Evolutionary conservation across 2,329 filamentous ascomycete species (phyloP).

Genomic region (Fusarium piperis): DNA sequence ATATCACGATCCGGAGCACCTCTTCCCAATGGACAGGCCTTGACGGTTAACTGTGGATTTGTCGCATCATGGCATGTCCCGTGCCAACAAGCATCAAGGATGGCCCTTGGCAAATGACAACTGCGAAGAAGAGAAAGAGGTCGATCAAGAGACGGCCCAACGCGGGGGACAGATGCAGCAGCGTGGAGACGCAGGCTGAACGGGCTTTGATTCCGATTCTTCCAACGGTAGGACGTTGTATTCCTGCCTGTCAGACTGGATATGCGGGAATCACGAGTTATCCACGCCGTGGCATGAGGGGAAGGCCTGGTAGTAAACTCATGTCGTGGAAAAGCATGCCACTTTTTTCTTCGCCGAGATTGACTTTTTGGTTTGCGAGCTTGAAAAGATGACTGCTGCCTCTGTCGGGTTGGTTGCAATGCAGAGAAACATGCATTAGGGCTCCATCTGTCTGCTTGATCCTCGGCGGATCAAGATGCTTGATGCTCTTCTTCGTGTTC

Average conservation of each 20-base stretch:
- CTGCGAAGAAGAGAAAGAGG: not conserved
- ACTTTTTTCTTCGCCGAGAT: not conserved
- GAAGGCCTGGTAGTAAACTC: not conserved
- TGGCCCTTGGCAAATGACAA: not conserved
- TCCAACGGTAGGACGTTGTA: not conserved
- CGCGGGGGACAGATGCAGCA: not conserved
- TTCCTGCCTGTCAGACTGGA: not conserved
- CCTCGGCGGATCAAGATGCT: not conserved
- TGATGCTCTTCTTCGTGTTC: not conserved
- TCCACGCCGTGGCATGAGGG: not conserved
- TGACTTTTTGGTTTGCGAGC: not conserved
- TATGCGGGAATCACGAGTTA: slow-evolving; percentile 10
- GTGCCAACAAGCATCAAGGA: not conserved
- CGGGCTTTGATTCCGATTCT: not conserved
- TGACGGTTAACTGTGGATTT: not conserved
- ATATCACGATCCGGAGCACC: not conserved
- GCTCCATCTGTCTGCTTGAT: not conserved
- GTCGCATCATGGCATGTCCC: not conserved
- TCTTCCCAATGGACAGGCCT: not conserved
- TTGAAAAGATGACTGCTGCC: not conserved
- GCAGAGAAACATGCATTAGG: slow-evolving; percentile 3
- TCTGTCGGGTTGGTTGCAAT: not conserved
- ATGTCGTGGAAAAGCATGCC: not conserved
- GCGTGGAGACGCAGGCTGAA: not conserved
- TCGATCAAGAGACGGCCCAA: not conserved